Conservation (phyloP, 768 basidiomycete species). For the Mycena olivaceomarginata region DNA sequence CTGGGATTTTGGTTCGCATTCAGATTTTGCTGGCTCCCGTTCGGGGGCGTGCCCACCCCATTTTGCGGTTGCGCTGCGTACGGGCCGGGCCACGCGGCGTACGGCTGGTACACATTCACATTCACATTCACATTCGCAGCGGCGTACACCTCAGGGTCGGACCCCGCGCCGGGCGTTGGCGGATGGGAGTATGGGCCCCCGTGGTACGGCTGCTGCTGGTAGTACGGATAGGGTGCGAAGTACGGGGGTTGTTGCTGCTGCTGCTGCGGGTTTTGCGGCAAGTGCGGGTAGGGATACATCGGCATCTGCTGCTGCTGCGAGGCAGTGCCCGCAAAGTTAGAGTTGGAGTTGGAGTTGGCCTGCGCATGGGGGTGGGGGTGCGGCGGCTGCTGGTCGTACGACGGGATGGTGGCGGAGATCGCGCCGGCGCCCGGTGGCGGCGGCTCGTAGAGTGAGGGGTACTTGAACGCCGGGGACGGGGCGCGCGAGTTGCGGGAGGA, state of each 20-base stretch:
- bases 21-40: constrained; percentile 28
- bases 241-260: constrained; percentile 51
- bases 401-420: constrained; percentile 49
- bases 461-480: constrained; percentile 86
- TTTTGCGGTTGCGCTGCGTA: constrained; percentile 34
- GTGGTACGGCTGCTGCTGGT: constrained; percentile 51
- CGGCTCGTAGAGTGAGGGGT: constrained; percentile 84
- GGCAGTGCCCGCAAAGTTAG: constrained; percentile 45
- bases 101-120: not conserved
- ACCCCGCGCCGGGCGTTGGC: not conserved
- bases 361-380: constrained; percentile 55
- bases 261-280: constrained; percentile 55
- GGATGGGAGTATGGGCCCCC: not conserved
- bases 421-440: constrained; percentile 48
- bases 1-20: not conserved
- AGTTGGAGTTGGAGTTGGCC: constrained; percentile 55
- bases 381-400: constrained; percentile 53
- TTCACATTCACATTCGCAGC: no score
- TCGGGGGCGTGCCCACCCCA: constrained; percentile 40
- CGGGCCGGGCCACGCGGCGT: constrained; percentile 36
- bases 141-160: not conserved
- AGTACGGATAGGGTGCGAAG: constrained; percentile 45
- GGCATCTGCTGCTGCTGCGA: constrained; percentile 45
- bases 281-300: constrained; percentile 26
- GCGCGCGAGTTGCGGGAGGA: constrained; percentile 86